phyloP scores from a whole-genome alignment of 768 basidiomycete species.

The Phanerochaete sordida region DNA sequence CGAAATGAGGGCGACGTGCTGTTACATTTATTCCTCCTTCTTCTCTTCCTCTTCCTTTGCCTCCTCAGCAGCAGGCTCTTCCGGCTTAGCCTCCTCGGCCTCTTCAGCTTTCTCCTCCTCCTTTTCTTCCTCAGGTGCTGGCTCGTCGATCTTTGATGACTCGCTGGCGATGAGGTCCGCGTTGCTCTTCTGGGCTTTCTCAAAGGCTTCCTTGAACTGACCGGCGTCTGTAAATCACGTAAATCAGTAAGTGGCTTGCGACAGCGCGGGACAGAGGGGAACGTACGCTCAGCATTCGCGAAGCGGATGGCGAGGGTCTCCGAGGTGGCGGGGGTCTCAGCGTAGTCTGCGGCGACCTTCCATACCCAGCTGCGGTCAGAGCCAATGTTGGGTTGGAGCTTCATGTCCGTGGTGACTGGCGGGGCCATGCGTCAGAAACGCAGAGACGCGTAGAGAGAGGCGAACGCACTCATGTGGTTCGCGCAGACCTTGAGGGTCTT shows the following conservation, averaged over 20 bases:
- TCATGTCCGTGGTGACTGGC: slow-evolving; percentile 85
- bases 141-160: slow-evolving; percentile 18
- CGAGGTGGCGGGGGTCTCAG: slow-evolving; percentile 83
- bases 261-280: not conserved
- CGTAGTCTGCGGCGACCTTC: slow-evolving; percentile 94
- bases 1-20: not conserved
- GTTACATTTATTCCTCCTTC: slow-evolving; percentile 26
- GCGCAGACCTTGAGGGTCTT: slow-evolving; percentile 99
- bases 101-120: slow-evolving; percentile 30
- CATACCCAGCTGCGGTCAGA: slow-evolving; percentile 99
- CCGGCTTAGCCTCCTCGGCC: slow-evolving; percentile 25
- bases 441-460: not conserved
- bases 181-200: slow-evolving; percentile 76
- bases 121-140: slow-evolving; percentile 25
- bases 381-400: slow-evolving; percentile 94
- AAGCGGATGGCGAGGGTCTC: slow-evolving; percentile 99
- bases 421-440: not conserved
- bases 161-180: slow-evolving; percentile 33
- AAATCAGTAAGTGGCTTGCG: not conserved
- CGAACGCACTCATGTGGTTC: slow-evolving; percentile 81
- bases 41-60: slow-evolving; percentile 34
- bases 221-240: slow-evolving; percentile 56
- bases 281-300: slow-evolving; percentile 91
- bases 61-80: slow-evolving; percentile 28
- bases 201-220: slow-evolving; percentile 88